Percentiles rank a stretch among this genome's conserved stretches.
Conservation (phyloP, 208 protist genomes). For the Trypanosoma caninum region DNA sequence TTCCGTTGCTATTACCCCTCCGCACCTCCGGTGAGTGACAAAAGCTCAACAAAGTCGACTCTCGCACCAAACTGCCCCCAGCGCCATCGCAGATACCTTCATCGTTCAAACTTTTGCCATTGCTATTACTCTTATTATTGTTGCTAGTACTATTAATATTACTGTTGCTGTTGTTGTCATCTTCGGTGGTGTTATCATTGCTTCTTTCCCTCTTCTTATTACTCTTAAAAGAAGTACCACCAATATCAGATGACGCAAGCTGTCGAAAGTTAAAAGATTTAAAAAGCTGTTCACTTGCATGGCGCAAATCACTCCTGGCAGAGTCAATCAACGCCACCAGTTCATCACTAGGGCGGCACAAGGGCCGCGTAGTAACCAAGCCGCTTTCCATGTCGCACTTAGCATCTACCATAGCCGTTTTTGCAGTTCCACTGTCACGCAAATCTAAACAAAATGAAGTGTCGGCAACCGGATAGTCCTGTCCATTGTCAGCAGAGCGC, state of each 20-base stretch:
- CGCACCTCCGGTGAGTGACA: background rate
- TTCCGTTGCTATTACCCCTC: background rate
- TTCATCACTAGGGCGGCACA: slow-evolving; percentile 48
- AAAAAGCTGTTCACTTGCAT: slow-evolving; percentile 65
- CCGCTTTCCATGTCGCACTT: too few species aligned
- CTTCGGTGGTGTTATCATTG: background rate
- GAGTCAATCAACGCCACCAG: slow-evolving; percentile 54
- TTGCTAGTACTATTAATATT: background rate
- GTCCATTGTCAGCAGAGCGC: too few species aligned
- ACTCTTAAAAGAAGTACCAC: background rate
- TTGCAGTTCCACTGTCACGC: too few species aligned
- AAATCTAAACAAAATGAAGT: too few species aligned
- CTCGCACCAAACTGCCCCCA: background rate
- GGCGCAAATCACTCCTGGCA: slow-evolving; percentile 61
- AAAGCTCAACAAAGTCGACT: too few species aligned
- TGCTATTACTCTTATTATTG: background rate
- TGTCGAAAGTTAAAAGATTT: slow-evolving; percentile 28
- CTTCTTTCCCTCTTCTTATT: background rate
- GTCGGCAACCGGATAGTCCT: too few species aligned
- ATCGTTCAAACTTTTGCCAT: background rate
- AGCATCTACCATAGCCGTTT: too few species aligned
- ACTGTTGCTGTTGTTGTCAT: background rate
- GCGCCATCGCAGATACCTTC: background rate
- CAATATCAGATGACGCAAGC: background rate
- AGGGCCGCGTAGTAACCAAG: background rate